Evolutionary conservation across 2,329 filamentous ascomycete species (phyloP).

Genomic region (Monosporascus ibericus): DNA sequence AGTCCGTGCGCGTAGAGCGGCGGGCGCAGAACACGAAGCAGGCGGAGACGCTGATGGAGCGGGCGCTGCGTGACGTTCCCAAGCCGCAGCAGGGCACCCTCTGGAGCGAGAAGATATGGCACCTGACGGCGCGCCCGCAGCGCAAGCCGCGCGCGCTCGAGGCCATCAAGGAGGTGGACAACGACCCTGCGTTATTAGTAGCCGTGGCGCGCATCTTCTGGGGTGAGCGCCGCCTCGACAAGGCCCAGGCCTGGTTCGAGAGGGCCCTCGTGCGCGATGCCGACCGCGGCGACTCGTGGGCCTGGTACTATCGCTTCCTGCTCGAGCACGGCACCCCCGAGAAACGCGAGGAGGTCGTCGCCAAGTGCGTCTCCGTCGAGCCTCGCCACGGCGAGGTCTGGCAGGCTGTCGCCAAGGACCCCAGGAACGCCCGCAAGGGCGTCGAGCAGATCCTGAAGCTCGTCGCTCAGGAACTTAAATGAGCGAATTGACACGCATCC

Average conservation of each 20-base stretch:
- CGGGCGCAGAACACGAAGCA: slow-evolving; percentile 77
- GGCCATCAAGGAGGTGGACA: slow-evolving; percentile 95
- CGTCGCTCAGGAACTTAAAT: slow-evolving; percentile 52
- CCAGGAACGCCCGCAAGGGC: slow-evolving; percentile 67
- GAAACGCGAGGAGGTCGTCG: slow-evolving; percentile 79
- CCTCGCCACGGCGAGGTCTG: slow-evolving; percentile 90
- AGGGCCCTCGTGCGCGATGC: slow-evolving; percentile 85
- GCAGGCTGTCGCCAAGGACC: slow-evolving; percentile 81
- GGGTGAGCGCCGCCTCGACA: slow-evolving; percentile 85
- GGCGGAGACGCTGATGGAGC: slow-evolving; percentile 88
- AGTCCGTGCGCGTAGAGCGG: slow-evolving; percentile 88
- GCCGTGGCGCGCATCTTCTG: slow-evolving; percentile 95
- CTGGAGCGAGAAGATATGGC: slow-evolving; percentile 93
- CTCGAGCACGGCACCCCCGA: slow-evolving; percentile 89
- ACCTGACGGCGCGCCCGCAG: slow-evolving; percentile 85
- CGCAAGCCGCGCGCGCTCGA: slow-evolving; percentile 87
- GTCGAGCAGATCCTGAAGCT: slow-evolving; percentile 78
- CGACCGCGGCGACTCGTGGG: slow-evolving; percentile 89
- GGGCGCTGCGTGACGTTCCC: slow-evolving; percentile 85
- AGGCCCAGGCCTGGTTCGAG: slow-evolving; percentile 95
- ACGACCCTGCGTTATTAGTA: slow-evolving; percentile 81
- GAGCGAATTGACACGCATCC: background rate
- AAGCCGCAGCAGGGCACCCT: slow-evolving; percentile 66
- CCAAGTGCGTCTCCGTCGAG: slow-evolving; percentile 76
- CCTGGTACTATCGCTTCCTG: slow-evolving; percentile 95